Conservation (phyloP, 352 stramenopile genomes). For the Phytophthora pseudosyringae region DNA sequence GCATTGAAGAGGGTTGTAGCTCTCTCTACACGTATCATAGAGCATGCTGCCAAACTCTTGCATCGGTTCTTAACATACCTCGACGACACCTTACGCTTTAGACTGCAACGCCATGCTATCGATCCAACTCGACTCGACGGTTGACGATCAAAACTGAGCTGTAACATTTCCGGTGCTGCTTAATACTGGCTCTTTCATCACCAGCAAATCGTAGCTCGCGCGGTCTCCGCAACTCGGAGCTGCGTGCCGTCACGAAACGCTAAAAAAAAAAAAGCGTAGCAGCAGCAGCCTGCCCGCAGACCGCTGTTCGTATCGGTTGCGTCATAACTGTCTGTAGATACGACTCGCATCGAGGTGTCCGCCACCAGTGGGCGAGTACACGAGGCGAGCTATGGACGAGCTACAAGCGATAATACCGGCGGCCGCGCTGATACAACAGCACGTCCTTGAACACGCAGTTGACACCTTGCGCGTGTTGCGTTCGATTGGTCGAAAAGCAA, state of each 20-base stretch:
- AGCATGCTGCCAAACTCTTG: too few relatives aligned
- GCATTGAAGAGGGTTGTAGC: too few relatives aligned
- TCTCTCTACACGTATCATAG: too few relatives aligned
- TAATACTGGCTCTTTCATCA: not conserved
- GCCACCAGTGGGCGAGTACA: not conserved
- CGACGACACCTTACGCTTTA: too few relatives aligned
- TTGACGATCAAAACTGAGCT: not conserved
- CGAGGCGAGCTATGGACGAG: not conserved
- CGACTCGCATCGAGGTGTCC: not conserved
- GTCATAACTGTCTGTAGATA: conserved; percentile 2
- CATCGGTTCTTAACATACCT: too few relatives aligned
- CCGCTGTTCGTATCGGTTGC: not conserved
- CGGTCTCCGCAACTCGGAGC: not conserved
- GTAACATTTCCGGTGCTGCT: not conserved
- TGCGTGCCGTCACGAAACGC: too few relatives aligned
- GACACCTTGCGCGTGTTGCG: conserved; percentile 8
- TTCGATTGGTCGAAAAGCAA: conserved; percentile 11
- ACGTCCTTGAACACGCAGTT: not conserved
- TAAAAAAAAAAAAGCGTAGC: not conserved
- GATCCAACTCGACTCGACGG: too few relatives aligned
- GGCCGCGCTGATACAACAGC: not conserved
- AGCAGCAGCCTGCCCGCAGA: not conserved
- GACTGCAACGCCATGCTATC: too few relatives aligned
- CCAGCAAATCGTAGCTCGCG: not conserved
- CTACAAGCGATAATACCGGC: too few relatives aligned